phyloP scores from a whole-genome alignment of 2,329 filamentous ascomycete genomes.

The Nigrospora osmanthi region DNA sequence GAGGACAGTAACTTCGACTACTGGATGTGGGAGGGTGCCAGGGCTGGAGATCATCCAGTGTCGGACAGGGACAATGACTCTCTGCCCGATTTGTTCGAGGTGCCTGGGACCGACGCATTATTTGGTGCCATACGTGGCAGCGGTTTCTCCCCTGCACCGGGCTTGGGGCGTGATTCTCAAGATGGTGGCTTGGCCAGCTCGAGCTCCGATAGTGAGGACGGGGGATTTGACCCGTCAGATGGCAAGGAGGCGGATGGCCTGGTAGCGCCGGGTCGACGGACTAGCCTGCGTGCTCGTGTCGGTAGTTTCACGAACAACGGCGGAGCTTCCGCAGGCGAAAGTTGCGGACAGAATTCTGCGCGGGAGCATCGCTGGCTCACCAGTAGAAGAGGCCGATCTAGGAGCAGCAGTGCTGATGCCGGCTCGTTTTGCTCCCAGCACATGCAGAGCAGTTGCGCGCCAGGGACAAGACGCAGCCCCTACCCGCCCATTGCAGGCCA shows the following conservation, averaged over 20 bases:
- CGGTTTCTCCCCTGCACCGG: slow-evolving; percentile 20
- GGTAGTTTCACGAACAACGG: slow-evolving; percentile 19
- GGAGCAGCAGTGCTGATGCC: slow-evolving; percentile 21
- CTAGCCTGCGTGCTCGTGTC: slow-evolving; percentile 43
- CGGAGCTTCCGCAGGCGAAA: slow-evolving; percentile 8
- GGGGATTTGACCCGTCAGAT: slow-evolving; percentile 20
- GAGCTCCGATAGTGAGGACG: slow-evolving; percentile 17
- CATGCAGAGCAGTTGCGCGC: slow-evolving; percentile 20
- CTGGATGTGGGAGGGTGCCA: slow-evolving; percentile 48
- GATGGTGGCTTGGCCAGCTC: slow-evolving; percentile 19
- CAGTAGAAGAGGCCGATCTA: slow-evolving; percentile 9
- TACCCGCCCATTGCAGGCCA: slow-evolving; percentile 44
- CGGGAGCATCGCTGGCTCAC: slow-evolving; percentile 6
- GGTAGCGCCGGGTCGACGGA: slow-evolving; percentile 42
- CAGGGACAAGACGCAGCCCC: slow-evolving; percentile 20
- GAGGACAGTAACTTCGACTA: slow-evolving; percentile 43
- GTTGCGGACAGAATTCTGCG: slow-evolving; percentile 12
- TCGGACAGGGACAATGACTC: too few relatives aligned
- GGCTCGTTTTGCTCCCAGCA: slow-evolving; percentile 9
- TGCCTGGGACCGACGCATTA: slow-evolving; percentile 25
- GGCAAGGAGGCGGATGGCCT: slow-evolving; percentile 24
- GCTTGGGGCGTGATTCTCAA: slow-evolving; percentile 32
- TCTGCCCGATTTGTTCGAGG: too few relatives aligned
- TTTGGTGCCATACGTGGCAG: slow-evolving; percentile 31
- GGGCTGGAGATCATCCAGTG: slow-evolving; percentile 16